Base-by-base conservation (phyloP, 768 basidiomycete species). In the Tulasnella sp. region DNA sequence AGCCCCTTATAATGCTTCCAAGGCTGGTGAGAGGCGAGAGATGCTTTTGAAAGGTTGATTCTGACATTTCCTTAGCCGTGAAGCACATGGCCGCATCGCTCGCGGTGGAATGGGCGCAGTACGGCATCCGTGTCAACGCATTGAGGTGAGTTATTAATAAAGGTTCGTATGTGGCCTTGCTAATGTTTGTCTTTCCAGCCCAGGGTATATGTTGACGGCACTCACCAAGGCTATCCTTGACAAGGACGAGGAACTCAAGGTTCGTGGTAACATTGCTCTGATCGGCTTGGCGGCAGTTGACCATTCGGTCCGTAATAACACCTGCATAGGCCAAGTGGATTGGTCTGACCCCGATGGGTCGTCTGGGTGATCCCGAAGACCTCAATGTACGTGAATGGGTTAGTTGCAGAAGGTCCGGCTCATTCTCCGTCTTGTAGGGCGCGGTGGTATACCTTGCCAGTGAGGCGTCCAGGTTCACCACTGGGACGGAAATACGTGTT, bases 1-100 rank as follows among this genome's bases (percentile, higher is more conserved):
- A 75, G 86, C 88, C 3, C 91, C 93, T 0, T 98, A 98, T 69
- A 98, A 97, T 69, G 86, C 88, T 7, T 93, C 91, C 17, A 97
- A 93, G 73, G 89, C 89, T 34, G 88, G 84, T 82, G 63, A 64
- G 75, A 64, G 35, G 1, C 6, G 6, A 23, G 19, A 12, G 31
- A 8, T 19, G 31, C 39, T 25, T 7, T 29, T 15, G 17, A 43
- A 15, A 8, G 63, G 37, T 4, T 2, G 15, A 25, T 39, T 35
- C 40, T 58, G 59, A 51, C 21, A 3, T 40, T 32, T 42, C 31
- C 32, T 32, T 59, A 85, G 84, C 92, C 46, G 92, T 97, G 32
- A 84, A 85, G 63, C 93, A 97, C 66, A 88, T 97, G 88, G 90
- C 90, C 11, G 74, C 86, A 1, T 88, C 84, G 63, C 75, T 97